Evolutionary conservation across 371 early-diverging fungal species (phyloP).

Genomic region (Dentiscutata heterogama): DNA sequence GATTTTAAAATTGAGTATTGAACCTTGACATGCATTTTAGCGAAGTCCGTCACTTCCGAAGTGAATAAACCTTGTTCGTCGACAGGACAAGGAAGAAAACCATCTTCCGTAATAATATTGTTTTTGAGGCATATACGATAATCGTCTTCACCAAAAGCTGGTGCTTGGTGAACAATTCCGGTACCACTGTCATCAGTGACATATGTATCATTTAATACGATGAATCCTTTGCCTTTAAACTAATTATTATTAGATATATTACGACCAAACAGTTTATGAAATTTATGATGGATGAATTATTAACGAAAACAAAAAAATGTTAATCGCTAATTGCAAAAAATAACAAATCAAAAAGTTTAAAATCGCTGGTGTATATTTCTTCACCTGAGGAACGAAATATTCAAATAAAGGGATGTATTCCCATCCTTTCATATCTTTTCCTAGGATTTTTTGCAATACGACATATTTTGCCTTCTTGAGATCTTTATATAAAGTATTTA

Average conservation of each 20-base stretch:
- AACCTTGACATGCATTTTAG: constrained; percentile 92
- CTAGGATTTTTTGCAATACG: constrained; percentile 84
- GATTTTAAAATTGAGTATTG: too few relatives aligned
- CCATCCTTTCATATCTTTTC: constrained; percentile 87
- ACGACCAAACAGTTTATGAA: background rate
- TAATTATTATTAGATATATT: constrained; percentile 35
- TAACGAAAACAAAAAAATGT: too few relatives aligned
- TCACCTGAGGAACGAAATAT: constrained; percentile 72
- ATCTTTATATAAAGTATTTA: constrained; percentile 93
- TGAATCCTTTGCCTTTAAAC: constrained; percentile 87
- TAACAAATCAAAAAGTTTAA: too few relatives aligned
- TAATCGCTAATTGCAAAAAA: too few relatives aligned
- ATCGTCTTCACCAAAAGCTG: constrained; percentile 99
- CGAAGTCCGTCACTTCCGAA: constrained; percentile 84
- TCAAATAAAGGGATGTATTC: constrained; percentile 95
- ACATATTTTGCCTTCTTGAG: constrained; percentile 95
- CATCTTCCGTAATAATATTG: constrained; percentile 88
- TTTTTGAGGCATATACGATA: constrained; percentile 94
- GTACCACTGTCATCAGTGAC: constrained; percentile 99
- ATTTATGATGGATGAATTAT: background rate
- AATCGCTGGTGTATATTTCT: background rate
- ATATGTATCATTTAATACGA: constrained; percentile 91
- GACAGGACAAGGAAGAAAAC: constrained; percentile 95
- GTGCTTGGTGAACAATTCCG: constrained; percentile 99
- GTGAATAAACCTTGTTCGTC: constrained; percentile 96